Conservation (phyloP, 2,329 filamentous ascomycete genomes). For the Pseudocercospora pini-densiflorae region DNA sequence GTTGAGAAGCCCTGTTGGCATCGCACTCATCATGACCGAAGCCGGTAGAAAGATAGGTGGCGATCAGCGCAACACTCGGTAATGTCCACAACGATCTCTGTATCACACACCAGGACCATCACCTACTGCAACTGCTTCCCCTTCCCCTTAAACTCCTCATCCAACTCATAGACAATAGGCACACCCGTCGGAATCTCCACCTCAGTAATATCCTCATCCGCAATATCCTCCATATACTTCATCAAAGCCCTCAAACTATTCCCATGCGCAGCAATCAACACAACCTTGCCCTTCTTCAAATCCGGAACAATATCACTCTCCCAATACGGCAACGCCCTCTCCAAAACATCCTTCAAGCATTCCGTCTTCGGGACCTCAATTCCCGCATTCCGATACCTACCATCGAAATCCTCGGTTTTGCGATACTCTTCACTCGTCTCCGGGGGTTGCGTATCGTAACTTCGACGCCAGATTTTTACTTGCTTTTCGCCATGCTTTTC, state of each 20-base stretch:
- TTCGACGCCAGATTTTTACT: constrained; percentile 17
- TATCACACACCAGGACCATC: no score
- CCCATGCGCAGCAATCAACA: constrained; percentile 22
- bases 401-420: constrained; percentile 18
- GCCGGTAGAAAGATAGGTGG: no score
- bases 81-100: no score
- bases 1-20: background rate
- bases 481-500: constrained; percentile 19
- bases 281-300: constrained; percentile 14
- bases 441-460: constrained; percentile 12
- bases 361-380: constrained; percentile 21
- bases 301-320: constrained; percentile 16
- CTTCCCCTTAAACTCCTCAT: constrained; percentile 16
- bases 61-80: no score
- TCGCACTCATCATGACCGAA: background rate
- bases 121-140: background rate
- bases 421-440: constrained; percentile 16
- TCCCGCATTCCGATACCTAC: constrained; percentile 8
- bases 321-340: constrained; percentile 19
- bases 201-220: constrained; percentile 20
- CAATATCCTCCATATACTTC: constrained; percentile 21
- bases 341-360: constrained; percentile 22
- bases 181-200: constrained; percentile 23
- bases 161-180: constrained; percentile 22
- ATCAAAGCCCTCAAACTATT: constrained; percentile 22